Evolutionary conservation across 495 filamentous ascomycete genomes (phyloP).

Genomic region (Daldinia concentrica): DNA sequence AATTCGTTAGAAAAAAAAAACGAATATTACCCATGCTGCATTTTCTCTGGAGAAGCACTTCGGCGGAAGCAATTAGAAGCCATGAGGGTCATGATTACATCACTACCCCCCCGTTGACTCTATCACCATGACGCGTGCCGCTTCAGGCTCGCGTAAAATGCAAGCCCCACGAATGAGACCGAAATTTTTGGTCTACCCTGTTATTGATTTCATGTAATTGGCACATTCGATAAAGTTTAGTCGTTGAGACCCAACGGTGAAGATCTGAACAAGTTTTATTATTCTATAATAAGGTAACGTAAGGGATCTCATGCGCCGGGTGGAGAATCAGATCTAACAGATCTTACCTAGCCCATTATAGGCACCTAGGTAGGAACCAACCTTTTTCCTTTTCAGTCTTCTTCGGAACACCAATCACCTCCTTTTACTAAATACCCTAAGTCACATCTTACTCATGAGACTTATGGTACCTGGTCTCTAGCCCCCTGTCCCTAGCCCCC

Average conservation of each 20-base stretch:
- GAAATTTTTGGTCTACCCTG: not conserved
- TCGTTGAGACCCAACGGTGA: not conserved
- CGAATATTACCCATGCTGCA: not conserved
- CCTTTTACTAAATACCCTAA: no score
- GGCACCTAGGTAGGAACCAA: no score
- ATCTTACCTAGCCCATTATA: no score
- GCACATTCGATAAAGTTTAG: not conserved
- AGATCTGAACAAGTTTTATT: no score
- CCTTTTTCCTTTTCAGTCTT: no score
- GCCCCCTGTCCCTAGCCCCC: no score
- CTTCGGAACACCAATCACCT: no score
- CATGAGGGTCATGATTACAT: slow-evolving; percentile 37
- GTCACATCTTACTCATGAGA: no score
- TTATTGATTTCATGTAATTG: not conserved
- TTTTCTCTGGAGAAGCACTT: not conserved
- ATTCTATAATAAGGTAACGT: no score
- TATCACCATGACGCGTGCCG: slow-evolving; percentile 32
- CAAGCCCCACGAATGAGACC: not conserved
- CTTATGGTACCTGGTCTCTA: no score
- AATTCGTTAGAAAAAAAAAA: not conserved
- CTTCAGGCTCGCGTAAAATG: not conserved
- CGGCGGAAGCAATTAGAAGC: not conserved
- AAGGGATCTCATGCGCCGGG: no score
- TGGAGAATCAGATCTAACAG: no score
- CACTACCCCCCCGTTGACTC: slow-evolving; percentile 7